These are phyloP conservation scores for Penicillium freii DNA, from an alignment of 2,329 filamentous ascomycete genomes.

Conservation along the genomic window DNA sequence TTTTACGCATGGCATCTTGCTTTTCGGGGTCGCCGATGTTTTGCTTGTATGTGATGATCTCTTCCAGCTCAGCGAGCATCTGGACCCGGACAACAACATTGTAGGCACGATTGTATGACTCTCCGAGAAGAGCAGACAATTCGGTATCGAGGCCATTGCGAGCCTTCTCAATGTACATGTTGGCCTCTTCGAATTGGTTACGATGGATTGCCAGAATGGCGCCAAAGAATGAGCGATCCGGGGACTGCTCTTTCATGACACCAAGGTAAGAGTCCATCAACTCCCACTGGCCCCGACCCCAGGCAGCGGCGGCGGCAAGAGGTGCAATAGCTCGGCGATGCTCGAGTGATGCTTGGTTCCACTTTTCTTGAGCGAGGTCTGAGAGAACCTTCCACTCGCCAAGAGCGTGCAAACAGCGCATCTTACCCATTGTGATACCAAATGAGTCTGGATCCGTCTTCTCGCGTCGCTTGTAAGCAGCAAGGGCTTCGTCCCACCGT, in stretches of 20 bases:
- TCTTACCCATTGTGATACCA: slow-evolving; percentile 98
- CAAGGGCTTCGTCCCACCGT: slow-evolving; percentile 94
- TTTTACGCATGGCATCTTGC: slow-evolving; percentile 84
- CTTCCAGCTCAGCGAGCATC: slow-evolving; percentile 97
- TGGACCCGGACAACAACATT: slow-evolving; percentile 97
- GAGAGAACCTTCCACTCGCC: slow-evolving; percentile 97
- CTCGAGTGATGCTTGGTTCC: slow-evolving; percentile 83
- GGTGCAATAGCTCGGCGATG: slow-evolving; percentile 89
- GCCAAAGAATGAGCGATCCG: slow-evolving; percentile 95
- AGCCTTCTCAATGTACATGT: slow-evolving; percentile 85
- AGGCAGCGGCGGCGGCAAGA: slow-evolving; percentile 90
- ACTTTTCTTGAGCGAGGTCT: slow-evolving; percentile 84
- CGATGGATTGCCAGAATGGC: slow-evolving; percentile 92
- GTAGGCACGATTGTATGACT: slow-evolving; percentile 97
- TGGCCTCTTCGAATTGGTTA: slow-evolving; percentile 90
- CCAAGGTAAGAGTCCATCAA: slow-evolving; percentile 96
- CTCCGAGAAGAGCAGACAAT: slow-evolving; percentile 90
- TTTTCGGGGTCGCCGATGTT: slow-evolving; percentile 75
- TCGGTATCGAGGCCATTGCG: slow-evolving; percentile 94
- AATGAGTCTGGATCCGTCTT: slow-evolving; percentile 72
- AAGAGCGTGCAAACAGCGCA: slow-evolving; percentile 94
- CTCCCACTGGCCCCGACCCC: slow-evolving; percentile 96
- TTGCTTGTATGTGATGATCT: slow-evolving; percentile 97
- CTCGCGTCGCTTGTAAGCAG: slow-evolving; percentile 87
- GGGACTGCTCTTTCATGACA: slow-evolving; percentile 90